Evolutionary conservation across 495 filamentous ascomycete species (phyloP).

Genomic region (Lepidopterella palustris): DNA sequence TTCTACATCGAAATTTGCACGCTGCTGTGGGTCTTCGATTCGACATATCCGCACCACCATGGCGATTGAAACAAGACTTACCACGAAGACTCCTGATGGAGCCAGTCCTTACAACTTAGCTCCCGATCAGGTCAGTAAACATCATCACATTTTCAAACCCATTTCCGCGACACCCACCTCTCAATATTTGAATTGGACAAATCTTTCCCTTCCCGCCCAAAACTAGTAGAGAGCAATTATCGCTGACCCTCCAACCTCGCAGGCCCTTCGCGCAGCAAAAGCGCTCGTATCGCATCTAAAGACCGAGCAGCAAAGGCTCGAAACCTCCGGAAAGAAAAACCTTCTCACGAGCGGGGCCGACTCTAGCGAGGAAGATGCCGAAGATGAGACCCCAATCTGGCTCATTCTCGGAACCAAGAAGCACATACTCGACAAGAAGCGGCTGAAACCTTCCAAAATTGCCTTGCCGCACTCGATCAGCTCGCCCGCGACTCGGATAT

Average conservation of each 20-base stretch:
- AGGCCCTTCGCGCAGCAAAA: slow-evolving; percentile 65
- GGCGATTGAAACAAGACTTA: slow-evolving; percentile 5
- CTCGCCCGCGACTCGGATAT: slow-evolving; percentile 58
- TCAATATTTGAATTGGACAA: too few relatives aligned
- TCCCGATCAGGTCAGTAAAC: slow-evolving; percentile 51
- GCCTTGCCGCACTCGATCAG: slow-evolving; percentile 59
- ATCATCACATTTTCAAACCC: too few relatives aligned
- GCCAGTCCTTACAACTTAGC: slow-evolving; percentile 63
- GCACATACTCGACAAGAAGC: slow-evolving; percentile 67
- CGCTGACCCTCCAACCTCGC: not conserved
- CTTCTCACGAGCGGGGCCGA: slow-evolving; percentile 37
- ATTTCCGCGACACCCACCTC: too few relatives aligned
- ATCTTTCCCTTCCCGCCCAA: not conserved
- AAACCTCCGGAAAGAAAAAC: slow-evolving; percentile 58
- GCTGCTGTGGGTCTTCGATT: not conserved
- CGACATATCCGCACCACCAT: slow-evolving; percentile 2
- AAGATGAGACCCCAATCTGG: slow-evolving; percentile 59
- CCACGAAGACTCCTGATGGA: slow-evolving; percentile 27
- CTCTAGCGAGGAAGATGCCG: slow-evolving; percentile 35
- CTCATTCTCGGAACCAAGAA: slow-evolving; percentile 85
- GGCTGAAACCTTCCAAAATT: slow-evolving; percentile 67
- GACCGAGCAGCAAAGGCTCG: slow-evolving; percentile 51
- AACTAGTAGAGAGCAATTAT: slow-evolving; percentile 5
- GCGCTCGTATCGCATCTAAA: slow-evolving; percentile 78
- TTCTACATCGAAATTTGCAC: not conserved